These are phyloP conservation scores for Camelina hispida DNA, from an alignment of 345 rosid genomes.

Conservation along the genomic window DNA sequence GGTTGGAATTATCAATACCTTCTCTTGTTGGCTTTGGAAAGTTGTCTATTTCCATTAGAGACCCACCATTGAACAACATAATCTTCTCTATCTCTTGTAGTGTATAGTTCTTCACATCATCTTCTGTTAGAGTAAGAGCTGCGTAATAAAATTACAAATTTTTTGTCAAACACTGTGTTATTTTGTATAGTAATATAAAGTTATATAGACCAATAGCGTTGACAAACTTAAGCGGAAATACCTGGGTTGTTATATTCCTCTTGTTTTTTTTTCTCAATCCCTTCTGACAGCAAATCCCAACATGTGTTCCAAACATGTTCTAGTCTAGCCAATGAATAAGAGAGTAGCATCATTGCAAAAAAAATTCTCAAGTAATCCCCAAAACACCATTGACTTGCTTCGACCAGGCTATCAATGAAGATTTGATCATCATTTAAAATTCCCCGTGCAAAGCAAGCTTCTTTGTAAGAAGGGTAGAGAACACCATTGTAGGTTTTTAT, in stretches of 20 bases:
- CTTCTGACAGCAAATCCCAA: neutral
- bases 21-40: neutral
- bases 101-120: neutral
- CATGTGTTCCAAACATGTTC: no score
- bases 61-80: neutral
- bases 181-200: no score
- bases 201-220: no score
- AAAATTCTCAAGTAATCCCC: neutral
- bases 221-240: no score
- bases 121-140: neutral
- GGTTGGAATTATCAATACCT: neutral
- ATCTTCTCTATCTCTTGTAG: neutral
- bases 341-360: neutral
- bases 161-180: no score
- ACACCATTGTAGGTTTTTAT: neutral
- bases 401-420: neutral
- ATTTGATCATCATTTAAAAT: neutral
- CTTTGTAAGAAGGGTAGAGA: neutral
- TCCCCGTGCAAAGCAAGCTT: neutral
- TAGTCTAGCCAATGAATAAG: neutral
- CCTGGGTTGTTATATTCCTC: neutral
- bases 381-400: neutral
- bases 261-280: neutral
- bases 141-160: no score
- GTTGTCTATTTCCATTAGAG: neutral